Base-by-base conservation (phyloP, 257 asterid species). In the Nicotiana otophora region DNA sequence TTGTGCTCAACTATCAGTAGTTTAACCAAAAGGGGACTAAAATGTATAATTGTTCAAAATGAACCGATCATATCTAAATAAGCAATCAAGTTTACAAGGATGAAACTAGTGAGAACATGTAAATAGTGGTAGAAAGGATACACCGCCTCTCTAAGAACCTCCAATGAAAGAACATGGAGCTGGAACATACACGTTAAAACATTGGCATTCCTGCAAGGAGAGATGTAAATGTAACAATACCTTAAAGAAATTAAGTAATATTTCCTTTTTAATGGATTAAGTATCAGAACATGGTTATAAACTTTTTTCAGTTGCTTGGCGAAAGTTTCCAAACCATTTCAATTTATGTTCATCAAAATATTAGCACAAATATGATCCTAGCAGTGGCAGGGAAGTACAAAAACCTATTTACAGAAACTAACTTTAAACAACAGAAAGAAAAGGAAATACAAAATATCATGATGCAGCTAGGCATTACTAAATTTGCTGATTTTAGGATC, bases 81-180 rank as follows among this genome's bases (percentile, higher is more conserved):
- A 48, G 79, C 61, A 48, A 74, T 46, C 79, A 74, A 51, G 62
- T 74, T 48, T 74, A 48, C 62, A 26, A 33, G 80, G 62, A 74
- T 72, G 61, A 70, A 51, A 74, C 75, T 19, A 55, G 80, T 74
- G 62, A 39, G 72, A 82, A 79, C 36, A 78, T 26, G 68, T 46
- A 81, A 67, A 78, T 64, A 81, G 75, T 84, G 33, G 54, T 58
- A 69, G 33, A 89, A 92, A 94, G 99, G 99, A 96, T 96, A 96
- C 99, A 89, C 94, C 82, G 98, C 98, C 90, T 94, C 98, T 91
- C 95, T 88, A 48, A 96, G 96, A 82, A 92, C 98, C 93, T 91
- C 94, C 97, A 96, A 85, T 75, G 97, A 93, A 87, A 94, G 94
- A 89, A 94, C 92, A 82, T 96, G 99, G 86, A 94, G 93, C 86